Base-by-base conservation (phyloP, 2,329 filamentous ascomycete genomes). In the Botrytis medusae region DNA sequence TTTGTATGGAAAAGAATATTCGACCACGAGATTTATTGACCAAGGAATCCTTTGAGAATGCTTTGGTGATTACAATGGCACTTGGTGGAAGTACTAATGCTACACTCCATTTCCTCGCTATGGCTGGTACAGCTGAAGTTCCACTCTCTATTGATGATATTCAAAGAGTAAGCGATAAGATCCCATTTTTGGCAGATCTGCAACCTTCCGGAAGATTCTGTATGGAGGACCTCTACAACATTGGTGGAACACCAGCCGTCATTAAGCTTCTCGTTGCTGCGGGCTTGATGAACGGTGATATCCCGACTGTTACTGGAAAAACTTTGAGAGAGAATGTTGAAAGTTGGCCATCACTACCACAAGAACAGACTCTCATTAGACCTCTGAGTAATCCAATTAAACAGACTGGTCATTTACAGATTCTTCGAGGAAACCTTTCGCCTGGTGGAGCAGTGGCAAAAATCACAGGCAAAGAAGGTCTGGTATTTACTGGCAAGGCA, bases 391-490 rank as follows among this genome's bases (percentile, higher is more conserved):
- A 91, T 77, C 92, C 92, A 16, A 92, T 94, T 86, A 98, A 98
- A 82, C 77, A 86, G 1, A 93, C 91, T 0, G 95, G 95, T 61
- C 95, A 98, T 82, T 88, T 98, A 74, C 94, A 95, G 82, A 93
- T 98, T 74, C 87, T 98, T 5, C 88, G 89, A 74, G 95, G 95
- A 32, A 97, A 97, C 81, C 87, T 98, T 46, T 93, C 95, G 4
- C 95, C 95, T 1, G 92, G 90, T 18, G 95, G 95, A 48, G 93
- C 95, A 1, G 95, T 98, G 1, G 95, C 94, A 74, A 98, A 98
- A 83, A 98, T 98, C 82, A 98, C 95, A 0, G 95, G 95, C 51
- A 98, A 98, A 82, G 95, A 98, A 82, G 95, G 95, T 3, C 87
- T 94, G 10, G 85, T 84, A 20, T 98, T 98, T 83, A 91, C 87